phyloP scores from a whole-genome alignment of 306 rosid genomes.

The Quercus dentata region DNA sequence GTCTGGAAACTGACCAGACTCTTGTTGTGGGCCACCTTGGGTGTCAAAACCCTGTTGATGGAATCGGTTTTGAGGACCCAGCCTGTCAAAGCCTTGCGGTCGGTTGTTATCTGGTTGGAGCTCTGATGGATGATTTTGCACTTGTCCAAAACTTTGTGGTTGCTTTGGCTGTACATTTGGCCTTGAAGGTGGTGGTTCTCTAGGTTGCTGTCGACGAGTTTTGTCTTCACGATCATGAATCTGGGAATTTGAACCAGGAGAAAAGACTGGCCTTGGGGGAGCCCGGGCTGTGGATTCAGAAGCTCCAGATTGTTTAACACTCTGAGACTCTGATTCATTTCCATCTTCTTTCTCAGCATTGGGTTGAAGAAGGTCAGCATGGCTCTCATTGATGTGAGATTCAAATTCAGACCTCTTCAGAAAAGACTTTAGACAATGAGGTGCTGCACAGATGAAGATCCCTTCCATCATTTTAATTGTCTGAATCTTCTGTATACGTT shows the following conservation, averaged over 20 bases:
- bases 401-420: slow-evolving; percentile 78
- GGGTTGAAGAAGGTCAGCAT: slow-evolving; percentile 68
- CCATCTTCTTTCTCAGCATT: slow-evolving; percentile 79
- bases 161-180: slow-evolving; percentile 51
- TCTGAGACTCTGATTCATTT: slow-evolving; percentile 82
- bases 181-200: slow-evolving; percentile 76
- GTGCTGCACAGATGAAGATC: slow-evolving; percentile 92
- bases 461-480: slow-evolving; percentile 99
- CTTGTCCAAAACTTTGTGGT: slow-evolving; percentile 66
- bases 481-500: slow-evolving; percentile 96
- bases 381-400: slow-evolving; percentile 80
- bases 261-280: slow-evolving; percentile 65
- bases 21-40: slow-evolving; percentile 44
- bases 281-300: slow-evolving; percentile 75
- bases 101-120: slow-evolving; percentile 45
- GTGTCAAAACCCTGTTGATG: slow-evolving; percentile 47
- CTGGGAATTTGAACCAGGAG: slow-evolving; percentile 82
- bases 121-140: slow-evolving; percentile 54
- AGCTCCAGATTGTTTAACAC: slow-evolving; percentile 64
- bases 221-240: slow-evolving; percentile 76
- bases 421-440: slow-evolving; percentile 95
- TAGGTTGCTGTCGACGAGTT: slow-evolving; percentile 60
- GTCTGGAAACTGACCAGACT: slow-evolving; percentile 59
- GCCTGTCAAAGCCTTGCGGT: slow-evolving; percentile 80
- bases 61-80: slow-evolving; percentile 43